Base-by-base conservation (phyloP, 768 basidiomycete species). In the Suillus lakei region DNA sequence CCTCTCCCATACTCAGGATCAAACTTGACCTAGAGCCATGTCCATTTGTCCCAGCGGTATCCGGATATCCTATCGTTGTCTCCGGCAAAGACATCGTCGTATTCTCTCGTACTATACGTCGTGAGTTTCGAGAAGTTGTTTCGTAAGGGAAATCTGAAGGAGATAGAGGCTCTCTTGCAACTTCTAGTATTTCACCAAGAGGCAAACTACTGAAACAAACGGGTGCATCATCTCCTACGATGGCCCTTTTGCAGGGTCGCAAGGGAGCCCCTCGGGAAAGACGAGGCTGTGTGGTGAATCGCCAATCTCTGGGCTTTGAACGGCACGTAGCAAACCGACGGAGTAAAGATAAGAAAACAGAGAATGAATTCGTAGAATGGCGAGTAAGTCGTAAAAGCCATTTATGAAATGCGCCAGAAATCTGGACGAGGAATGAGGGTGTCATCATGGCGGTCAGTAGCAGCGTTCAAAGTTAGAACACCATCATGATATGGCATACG, bases 131-230 rank as follows among this genome's bases (percentile, higher is more conserved):
- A 23, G 16, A 34, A 26, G 16, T 10, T n/a, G 30, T 18, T 32
- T 4, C 9, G 30, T 53, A 62, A 53, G 61, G 61, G 7, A 34
- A 13, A 62, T 62, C 48, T 23, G 61, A 62, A 62, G 30, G 21
- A 15, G 61, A 62, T 18, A 15, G 13, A 18, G 61, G 23, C 2
- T 60, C 16, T n/a, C 43, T 30, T 54, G 41, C 48, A 23, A n/a
- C 61, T 26, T 62, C 44, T 30, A 23, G 26, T 10, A n/a, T 44
- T 34, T n/a, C 21, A 34, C 3, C n/a, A 50, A 46, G 12, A 28
- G 61, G 61, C 21, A 48, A 15, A 26, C 34, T 13, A 50, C 61
- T 62, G 39, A 9, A 36, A 46, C 46, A 62, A 46, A 32, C 28
- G 6, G 34, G 21, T 36, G 9, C 2, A 55, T 8, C 7, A 3